Base-by-base conservation (phyloP, 345 rosid genomes). In the Eucalyptus caleyi region DNA sequence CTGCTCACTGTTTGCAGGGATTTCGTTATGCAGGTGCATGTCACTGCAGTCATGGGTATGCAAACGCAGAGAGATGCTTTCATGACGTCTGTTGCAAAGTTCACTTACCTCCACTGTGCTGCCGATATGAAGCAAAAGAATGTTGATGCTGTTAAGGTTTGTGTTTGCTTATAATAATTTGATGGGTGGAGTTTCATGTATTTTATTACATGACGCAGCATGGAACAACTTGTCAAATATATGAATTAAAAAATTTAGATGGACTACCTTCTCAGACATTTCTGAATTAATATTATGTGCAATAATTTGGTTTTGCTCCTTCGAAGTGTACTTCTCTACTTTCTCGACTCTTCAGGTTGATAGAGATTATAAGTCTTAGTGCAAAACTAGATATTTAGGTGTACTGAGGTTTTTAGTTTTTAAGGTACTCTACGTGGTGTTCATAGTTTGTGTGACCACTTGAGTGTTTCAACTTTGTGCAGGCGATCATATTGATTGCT, bases 51-150 rank as follows among this genome's bases (percentile, higher is more conserved):
- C 83, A 96, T 97, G 99, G 97, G 98, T 87, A 95, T 97, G 99
- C 99, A 97, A 93, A 97, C 98, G 56, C 99, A 97, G 93, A 94
- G 99, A 91, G 99, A 97, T 94, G 99, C 99, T 91, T 97, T 97
- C 93, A 97, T 97, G 91, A 97, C 97, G 37, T 97, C 99, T 88
- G 91, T 96, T 87, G 99, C 99, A 89, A 97, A 97, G 95, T 97
- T 97, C 93, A 97, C 99, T 54, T 91, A 94, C 92, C 99, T 97
- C 86, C 98, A 97, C 90, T 94, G 96, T 90, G 99, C 99, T 83
- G 98, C 97, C 86, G 99, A 97, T 94, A 97, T 97, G 99, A 97
- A 95, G 92, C 99, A 95, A 94, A 97, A 96, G 90, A 97, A 97
- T 94, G 99, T 97, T 50, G 98, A 97, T 91, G 98, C 99, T 83